Base-by-base conservation (phyloP, 306 rosid species). In the Hippophae rhamnoides region DNA sequence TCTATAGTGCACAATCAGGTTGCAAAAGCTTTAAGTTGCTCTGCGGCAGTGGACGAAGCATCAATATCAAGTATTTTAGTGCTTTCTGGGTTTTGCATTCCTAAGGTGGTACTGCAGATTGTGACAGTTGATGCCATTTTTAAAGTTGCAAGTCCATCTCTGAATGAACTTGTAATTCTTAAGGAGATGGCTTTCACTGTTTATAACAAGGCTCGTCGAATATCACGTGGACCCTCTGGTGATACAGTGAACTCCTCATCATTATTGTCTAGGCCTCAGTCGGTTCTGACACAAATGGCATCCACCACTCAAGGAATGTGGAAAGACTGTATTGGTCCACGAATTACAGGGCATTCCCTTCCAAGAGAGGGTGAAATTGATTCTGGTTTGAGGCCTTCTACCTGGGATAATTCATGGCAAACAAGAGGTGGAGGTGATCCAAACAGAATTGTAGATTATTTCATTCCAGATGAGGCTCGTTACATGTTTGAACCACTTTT, bases 401-500 rank as follows among this genome's bases (percentile, higher is more conserved):
- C 70, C 47, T 87, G 98, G 98, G 98, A 92, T 78, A 88, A 78
- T 84, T 81, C 98, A 64, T 92, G 95, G 98, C 95, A 83, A 76
- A 70, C 89, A 6, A 87, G 96, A 78, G 66, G 80, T 54, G 96
- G 93, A 72, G 81, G 89, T 43, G 96, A 92, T 63, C 84, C 95
- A 62, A 79, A 72, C 74, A 82, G 96, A 79, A 60, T 79, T 8
- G 95, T 92, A 56, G 98, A 87, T 73, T 70, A 57, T 72, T 74
- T 69, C 66, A 75, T 76, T 56, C 87, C 76, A 41, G 95, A 92
- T 67, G 96, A 92, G 69, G 72, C 68, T 48, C 90, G 79, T 71
- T 92, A 79, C 81, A 83, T 92, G 98, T 92, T 87, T 80, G 98
- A 92, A 74, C 98, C 98, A 59, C 89, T 85, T 69, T 90, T 92